Conservation (phyloP, 331 rosid genomes). For the Quercus tomentella region DNA sequence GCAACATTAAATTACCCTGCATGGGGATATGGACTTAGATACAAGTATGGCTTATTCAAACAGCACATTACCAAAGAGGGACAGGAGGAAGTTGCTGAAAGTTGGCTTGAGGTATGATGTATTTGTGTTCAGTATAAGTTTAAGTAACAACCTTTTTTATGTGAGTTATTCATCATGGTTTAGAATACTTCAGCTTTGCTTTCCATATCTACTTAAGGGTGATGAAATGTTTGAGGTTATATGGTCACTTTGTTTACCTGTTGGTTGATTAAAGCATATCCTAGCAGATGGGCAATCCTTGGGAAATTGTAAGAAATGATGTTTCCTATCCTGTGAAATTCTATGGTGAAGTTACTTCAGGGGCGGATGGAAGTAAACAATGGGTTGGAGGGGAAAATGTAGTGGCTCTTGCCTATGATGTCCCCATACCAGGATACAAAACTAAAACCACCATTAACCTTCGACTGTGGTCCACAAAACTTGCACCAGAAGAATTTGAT, state of each 20-base stretch:
- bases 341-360: conserved; percentile 68
- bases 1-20: conserved; percentile 97
- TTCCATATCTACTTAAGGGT: background rate
- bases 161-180: background rate
- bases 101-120: conserved; percentile 87
- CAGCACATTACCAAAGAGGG: conserved; percentile 85
- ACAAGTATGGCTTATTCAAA: conserved; percentile 90
- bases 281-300: conserved; percentile 90
- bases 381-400: conserved; percentile 98
- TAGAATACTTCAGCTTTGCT: background rate
- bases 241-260: background rate
- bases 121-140: background rate
- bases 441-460: conserved; percentile 85
- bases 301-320: conserved; percentile 94
- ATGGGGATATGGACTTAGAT: conserved; percentile 98
- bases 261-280: conserved; percentile 14
- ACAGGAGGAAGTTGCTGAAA: conserved; percentile 96
- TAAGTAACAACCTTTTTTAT: background rate
- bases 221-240: background rate
- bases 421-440: conserved; percentile 97
- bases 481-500: conserved; percentile 72
- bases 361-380: conserved; percentile 70
- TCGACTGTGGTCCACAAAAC: conserved; percentile 95
- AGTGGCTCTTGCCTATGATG: conserved; percentile 84
- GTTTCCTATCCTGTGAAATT: conserved; percentile 76